Evolutionary conservation across 108 stramenopile genomes (phyloP).

Genomic region (Poteriospumella lacustris): DNA sequence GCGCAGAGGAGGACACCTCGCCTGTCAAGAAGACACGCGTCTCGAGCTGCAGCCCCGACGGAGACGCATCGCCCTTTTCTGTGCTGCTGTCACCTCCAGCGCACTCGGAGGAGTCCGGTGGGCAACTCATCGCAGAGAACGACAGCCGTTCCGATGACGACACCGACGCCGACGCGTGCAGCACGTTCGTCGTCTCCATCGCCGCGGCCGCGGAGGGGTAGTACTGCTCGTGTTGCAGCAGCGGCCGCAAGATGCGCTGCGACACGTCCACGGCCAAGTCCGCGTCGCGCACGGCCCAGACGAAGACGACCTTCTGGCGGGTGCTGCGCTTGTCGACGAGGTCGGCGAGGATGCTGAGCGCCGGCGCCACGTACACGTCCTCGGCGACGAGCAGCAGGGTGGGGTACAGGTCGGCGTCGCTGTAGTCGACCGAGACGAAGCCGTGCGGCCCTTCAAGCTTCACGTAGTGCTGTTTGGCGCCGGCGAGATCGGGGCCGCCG

Average conservation of each 20-base stretch:
- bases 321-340: background rate
- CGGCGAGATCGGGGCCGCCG: background rate
- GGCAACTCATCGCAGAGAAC: too few relatives aligned
- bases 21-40: background rate
- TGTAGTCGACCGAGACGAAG: background rate
- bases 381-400: conserved; percentile 45
- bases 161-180: too few relatives aligned
- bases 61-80: too few relatives aligned
- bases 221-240: too few relatives aligned
- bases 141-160: too few relatives aligned
- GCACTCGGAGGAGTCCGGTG: too few relatives aligned
- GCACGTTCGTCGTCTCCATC: too few relatives aligned
- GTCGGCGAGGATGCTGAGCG: conserved; percentile 33
- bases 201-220: too few relatives aligned
- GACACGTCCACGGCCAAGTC: too few relatives aligned
- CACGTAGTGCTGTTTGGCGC: background rate
- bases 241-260: too few relatives aligned
- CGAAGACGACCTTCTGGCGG: background rate
- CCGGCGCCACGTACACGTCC: conserved; percentile 48
- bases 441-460: conserved; percentile 43
- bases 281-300: background rate
- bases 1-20: background rate
- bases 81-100: too few relatives aligned
- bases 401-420: background rate
- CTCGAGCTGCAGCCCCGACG: too few relatives aligned